phyloP scores from a whole-genome alignment of 2,329 filamentous ascomycete genomes.

The Phaeomoniella chlamydospora region DNA sequence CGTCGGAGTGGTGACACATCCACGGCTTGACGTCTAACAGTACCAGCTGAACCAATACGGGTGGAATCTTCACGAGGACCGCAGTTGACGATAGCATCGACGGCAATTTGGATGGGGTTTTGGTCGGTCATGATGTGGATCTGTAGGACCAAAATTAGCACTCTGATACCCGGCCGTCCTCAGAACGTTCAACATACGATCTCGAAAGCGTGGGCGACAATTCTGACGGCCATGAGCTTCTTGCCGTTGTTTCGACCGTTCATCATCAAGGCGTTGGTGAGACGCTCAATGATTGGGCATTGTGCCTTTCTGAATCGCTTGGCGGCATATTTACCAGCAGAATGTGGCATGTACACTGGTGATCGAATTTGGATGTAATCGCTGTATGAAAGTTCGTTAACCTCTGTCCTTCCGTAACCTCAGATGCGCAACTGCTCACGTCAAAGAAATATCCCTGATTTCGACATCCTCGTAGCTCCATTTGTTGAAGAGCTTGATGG shows the following conservation, averaged over 20 bases:
- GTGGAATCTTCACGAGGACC: constrained; percentile 99
- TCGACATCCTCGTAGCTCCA: constrained; percentile 98
- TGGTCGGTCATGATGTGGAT: constrained; percentile 99
- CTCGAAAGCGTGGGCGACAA: constrained; percentile 97
- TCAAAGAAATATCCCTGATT: constrained; percentile 98
- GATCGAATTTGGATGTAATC: constrained; percentile 99
- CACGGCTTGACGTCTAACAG: constrained; percentile 98
- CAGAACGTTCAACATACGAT: constrained; percentile 72
- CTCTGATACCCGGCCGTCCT: too few species aligned
- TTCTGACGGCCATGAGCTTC: constrained; percentile 99
- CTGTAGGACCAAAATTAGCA: too few species aligned
- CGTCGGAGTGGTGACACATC: constrained; percentile 98
- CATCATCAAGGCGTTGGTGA: constrained; percentile 99
- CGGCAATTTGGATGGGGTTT: constrained; percentile 99
- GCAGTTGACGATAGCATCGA: constrained; percentile 99
- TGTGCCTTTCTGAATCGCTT: constrained; percentile 99
- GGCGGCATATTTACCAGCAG: constrained; percentile 92
- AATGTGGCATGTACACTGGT: constrained; percentile 98
- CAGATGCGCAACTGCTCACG: constrained; percentile 48
- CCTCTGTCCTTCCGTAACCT: constrained; percentile 5
- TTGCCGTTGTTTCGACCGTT: constrained; percentile 99
- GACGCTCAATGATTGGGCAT: constrained; percentile 99
- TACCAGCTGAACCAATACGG: constrained; percentile 98
- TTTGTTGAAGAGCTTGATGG: constrained; percentile 96
- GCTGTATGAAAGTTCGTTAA: constrained; percentile 40